Evolutionary conservation across 2,329 filamentous ascomycete genomes (phyloP).

Genomic region (Talaromyces sp.): DNA sequence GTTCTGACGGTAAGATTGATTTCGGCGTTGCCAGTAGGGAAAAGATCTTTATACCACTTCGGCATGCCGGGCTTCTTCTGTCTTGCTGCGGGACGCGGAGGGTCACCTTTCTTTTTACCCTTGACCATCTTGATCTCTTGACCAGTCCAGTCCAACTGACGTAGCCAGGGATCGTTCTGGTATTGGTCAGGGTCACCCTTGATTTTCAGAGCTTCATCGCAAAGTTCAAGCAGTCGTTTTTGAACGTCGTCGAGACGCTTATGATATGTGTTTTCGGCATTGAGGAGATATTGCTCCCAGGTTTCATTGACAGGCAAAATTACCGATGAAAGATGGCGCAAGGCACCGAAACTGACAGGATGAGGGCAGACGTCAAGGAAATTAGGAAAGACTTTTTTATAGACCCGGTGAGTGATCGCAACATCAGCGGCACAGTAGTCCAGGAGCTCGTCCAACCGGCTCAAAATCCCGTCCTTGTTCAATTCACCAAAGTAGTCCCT

Average conservation of each 20-base stretch:
- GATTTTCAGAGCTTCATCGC: conserved; percentile 71
- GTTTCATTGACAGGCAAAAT: conserved; percentile 85
- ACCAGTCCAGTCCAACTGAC: conserved; percentile 91
- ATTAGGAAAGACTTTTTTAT: conserved; percentile 84
- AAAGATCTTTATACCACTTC: conserved; percentile 92
- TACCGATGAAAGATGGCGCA: conserved; percentile 88
- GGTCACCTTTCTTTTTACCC: conserved; percentile 79
- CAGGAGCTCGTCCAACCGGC: conserved; percentile 73
- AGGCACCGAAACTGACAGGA: conserved; percentile 91
- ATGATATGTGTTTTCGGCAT: conserved; percentile 80
- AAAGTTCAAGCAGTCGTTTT: conserved; percentile 67
- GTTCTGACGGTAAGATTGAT: conserved; percentile 83
- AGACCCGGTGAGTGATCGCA: conserved; percentile 87
- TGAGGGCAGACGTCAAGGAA: conserved; percentile 90
- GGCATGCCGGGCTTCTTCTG: conserved; percentile 97
- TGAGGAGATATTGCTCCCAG: conserved; percentile 81
- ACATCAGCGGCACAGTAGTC: conserved; percentile 97
- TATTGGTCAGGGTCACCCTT: conserved; percentile 68
- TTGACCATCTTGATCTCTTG: conserved; percentile 91
- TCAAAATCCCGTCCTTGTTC: conserved; percentile 65
- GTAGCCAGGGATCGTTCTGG: conserved; percentile 80
- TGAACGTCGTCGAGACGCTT: conserved; percentile 72
- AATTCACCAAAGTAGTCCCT: conserved; percentile 83
- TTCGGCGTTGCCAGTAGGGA: conserved; percentile 59
- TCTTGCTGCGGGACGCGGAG: conserved; percentile 68